Evolutionary conservation across 805 yeast species (phyloP), one percentile per base, ranked within the genome.

Genomic region (Tetrapisispora phaffii): DNA sequence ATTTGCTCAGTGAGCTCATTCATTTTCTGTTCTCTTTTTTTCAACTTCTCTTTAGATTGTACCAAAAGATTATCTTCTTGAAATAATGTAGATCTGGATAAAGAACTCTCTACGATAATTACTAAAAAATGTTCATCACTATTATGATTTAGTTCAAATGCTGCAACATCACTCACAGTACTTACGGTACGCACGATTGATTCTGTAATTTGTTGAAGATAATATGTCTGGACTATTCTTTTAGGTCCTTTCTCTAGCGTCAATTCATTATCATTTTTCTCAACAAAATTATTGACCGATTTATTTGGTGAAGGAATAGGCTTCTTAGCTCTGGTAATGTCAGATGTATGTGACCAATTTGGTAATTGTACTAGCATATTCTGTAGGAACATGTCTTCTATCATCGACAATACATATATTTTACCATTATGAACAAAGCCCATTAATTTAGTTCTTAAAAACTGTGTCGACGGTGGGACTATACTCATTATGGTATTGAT

Each of bases 391-490:
- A 97, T 73, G 62, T 93, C 98, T 55, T 93, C 98, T 51, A 88
- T 86, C 33, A 86, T 69, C 0, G 98, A 97, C 34, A 93, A 66
- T 1, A 93, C 84, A 57, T 82, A 93, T 0, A 93, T 82, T 55
- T 85, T 87, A 10, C 96, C 97, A 48, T 85, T 79, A 55, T 76
- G 82, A 1, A 86, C 75, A 62, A 93, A 93, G 0, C 99, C 99
- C 41, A 93, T 70, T 17, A 90, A 61, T 3, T 97, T 96, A 0
- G 97, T 90, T 54, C 98, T 74, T 42, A 93, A 71, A 61, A 89
- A 93, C 44, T 47, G 45, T 3, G 56, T 51, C 2, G 50, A 47
- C 0, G 60, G 50, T 2, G 65, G 58, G 34, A 65, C 58, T 7
- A 57, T 41, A n/a, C 50, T 54, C 51, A 55, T 49, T 2, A 61